Percentiles rank a stretch among this genome's conserved stretches.
Conservation (phyloP, 345 rosid species). For the Eucalyptus shirleyi region DNA sequence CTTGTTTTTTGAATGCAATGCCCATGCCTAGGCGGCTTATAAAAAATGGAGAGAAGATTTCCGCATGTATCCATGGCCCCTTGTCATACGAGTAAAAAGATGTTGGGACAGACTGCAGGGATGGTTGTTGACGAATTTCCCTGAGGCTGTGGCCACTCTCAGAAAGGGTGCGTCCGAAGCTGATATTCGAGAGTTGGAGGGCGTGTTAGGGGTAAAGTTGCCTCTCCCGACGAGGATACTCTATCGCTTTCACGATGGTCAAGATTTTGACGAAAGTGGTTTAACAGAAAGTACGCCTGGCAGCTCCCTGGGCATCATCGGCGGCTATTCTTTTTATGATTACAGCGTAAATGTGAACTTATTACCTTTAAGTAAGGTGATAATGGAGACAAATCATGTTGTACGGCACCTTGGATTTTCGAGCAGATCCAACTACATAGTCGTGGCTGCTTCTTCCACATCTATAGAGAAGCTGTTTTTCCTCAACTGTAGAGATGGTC, state of each 20-base stretch:
- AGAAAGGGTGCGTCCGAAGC: slow-evolving; percentile 71
- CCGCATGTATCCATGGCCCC: slow-evolving; percentile 72
- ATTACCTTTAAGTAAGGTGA: slow-evolving; percentile 38
- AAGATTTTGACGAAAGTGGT: slow-evolving; percentile 11
- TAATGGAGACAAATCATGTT: slow-evolving; percentile 24
- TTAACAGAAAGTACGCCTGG: neutral
- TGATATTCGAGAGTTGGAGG: slow-evolving; percentile 39
- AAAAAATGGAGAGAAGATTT: slow-evolving; percentile 61
- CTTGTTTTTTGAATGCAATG: neutral
- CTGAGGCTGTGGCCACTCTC: slow-evolving; percentile 61
- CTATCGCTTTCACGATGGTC: slow-evolving; percentile 80
- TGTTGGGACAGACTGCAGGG: slow-evolving; percentile 61
- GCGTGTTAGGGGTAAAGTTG: slow-evolving; percentile 36
- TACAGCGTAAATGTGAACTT: slow-evolving; percentile 60
- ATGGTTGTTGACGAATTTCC: slow-evolving; percentile 59
- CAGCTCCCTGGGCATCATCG: slow-evolving; percentile 50
- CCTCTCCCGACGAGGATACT: slow-evolving; percentile 75
- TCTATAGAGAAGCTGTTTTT: slow-evolving; percentile 39
- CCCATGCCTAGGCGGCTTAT: slow-evolving; percentile 36
- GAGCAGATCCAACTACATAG: slow-evolving; percentile 12
- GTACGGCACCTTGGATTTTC: slow-evolving; percentile 5
- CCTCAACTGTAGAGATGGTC: slow-evolving; percentile 66
- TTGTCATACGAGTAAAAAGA: slow-evolving; percentile 54
- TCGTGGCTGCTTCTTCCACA: slow-evolving; percentile 46
- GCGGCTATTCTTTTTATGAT: slow-evolving; percentile 49